Percentiles rank a stretch among this genome's conserved stretches.
Conservation (phyloP, 306 rosid species). For the Cicer cuneatum region DNA sequence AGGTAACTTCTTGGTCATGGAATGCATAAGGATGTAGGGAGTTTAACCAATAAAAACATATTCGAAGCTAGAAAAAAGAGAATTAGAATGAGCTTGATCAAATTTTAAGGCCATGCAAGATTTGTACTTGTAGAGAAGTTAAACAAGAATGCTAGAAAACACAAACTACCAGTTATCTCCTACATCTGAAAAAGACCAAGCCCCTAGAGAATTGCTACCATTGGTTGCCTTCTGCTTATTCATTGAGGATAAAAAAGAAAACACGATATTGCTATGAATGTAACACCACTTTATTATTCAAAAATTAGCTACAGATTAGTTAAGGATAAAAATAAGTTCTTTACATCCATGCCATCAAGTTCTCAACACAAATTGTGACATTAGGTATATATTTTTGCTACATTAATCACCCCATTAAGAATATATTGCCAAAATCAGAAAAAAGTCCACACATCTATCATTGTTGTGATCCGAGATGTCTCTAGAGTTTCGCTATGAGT, state of each 20-base stretch:
- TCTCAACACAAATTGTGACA: slow-evolving; percentile 11
- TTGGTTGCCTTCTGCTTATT: slow-evolving; percentile 27
- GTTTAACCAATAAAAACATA: slow-evolving; percentile 18
- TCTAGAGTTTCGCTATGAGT: not conserved
- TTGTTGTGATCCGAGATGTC: slow-evolving; percentile 1
- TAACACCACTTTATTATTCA: slow-evolving; percentile 10
- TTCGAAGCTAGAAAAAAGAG: slow-evolving; percentile 4
- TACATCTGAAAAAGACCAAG: not conserved
- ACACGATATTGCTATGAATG: slow-evolving; percentile 26
- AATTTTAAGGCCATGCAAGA: slow-evolving; percentile 32
- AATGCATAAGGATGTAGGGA: slow-evolving; percentile 28
- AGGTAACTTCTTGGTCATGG: slow-evolving; percentile 46
- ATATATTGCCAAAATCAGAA: not conserved
- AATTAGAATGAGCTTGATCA: slow-evolving; percentile 16
- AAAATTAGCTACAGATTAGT: slow-evolving; percentile 14
- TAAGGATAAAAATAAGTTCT: slow-evolving; percentile 3
- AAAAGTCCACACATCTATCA: not conserved
- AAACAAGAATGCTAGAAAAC: slow-evolving; percentile 29
- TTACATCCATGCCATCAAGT: slow-evolving; percentile 20
- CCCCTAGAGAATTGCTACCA: slow-evolving; percentile 36
- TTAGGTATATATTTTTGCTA: not conserved
- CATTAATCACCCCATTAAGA: not conserved
- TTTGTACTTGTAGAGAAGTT: slow-evolving; percentile 33
- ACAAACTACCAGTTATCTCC: slow-evolving; percentile 29
- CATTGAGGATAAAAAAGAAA: slow-evolving; percentile 41